Percentiles rank a stretch among this genome's conserved stretches.
phyloP scores from a whole-genome alignment of 2,329 filamentous ascomycete genomes.

The Calonectria montana region DNA sequence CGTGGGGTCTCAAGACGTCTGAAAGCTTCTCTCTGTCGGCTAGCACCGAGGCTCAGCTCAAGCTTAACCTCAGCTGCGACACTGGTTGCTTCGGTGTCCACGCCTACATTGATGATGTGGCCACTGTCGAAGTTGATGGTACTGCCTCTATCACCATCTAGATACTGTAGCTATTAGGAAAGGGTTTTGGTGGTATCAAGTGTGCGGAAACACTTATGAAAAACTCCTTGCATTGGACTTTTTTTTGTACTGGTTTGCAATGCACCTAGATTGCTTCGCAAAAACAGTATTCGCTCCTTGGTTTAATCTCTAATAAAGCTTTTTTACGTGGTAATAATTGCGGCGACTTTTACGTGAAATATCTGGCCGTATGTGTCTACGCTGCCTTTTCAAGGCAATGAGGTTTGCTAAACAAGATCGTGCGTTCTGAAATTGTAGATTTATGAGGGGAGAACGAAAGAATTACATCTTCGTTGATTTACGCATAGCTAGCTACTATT shows the following conservation, averaged over 20 bases:
- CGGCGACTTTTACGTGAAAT: background rate
- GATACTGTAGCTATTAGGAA: too few relatives aligned
- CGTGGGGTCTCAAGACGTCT: background rate
- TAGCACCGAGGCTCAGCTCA: background rate
- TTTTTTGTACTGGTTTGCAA: background rate
- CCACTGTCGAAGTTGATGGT: background rate
- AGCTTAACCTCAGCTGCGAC: background rate
- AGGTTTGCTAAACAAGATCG: background rate
- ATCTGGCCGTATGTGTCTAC: background rate
- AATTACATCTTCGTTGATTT: too few relatives aligned
- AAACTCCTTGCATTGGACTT: background rate
- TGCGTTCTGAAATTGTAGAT: constrained; percentile 1
- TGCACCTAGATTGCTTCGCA: background rate
- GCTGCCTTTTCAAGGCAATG: background rate
- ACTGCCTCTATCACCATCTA: background rate
- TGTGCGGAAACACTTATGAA: background rate
- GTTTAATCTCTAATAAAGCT: background rate
- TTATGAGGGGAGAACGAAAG: background rate
- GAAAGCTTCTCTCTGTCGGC: background rate
- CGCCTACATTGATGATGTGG: background rate
- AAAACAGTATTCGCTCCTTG: background rate
- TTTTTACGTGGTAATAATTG: background rate
- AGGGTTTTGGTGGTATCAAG: too few relatives aligned
- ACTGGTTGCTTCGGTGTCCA: background rate
- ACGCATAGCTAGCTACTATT: too few relatives aligned